Percentiles rank a stretch among this genome's conserved stretches.
These are phyloP conservation scores for Lotus japonicus DNA, from an alignment of 306 rosid species.

Conservation along the genomic window DNA sequence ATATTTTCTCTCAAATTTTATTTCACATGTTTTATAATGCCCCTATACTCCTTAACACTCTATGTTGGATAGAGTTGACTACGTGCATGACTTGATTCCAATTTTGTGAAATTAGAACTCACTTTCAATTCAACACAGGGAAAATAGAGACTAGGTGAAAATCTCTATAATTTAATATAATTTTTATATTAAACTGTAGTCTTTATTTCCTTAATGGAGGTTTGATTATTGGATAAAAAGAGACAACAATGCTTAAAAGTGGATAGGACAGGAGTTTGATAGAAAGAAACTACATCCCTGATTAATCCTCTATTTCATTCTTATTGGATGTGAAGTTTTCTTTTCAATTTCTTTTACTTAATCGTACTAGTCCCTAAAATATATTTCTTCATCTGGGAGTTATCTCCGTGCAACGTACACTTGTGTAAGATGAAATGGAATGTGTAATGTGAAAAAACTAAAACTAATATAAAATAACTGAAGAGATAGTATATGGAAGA, in stretches of 20 bases:
- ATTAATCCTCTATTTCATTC: neutral
- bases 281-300: neutral
- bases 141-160: neutral
- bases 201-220: neutral
- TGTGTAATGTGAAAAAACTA: neutral
- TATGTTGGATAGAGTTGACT: neutral
- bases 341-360: neutral
- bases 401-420: neutral
- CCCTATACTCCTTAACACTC: neutral
- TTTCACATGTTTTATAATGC: neutral
- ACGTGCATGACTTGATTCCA: neutral
- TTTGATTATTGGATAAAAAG: conserved; percentile 12
- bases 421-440: conserved; percentile 4
- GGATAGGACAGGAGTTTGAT: neutral
- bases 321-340: neutral
- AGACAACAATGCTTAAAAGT: neutral
- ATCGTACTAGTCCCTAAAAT: conserved; percentile 5
- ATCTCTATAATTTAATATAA: neutral
- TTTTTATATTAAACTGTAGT: neutral
- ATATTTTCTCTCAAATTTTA: conserved; percentile 25
- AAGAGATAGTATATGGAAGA: neutral
- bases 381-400: conserved; percentile 7
- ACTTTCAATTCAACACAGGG: conserved; percentile 1
- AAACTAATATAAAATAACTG: neutral
- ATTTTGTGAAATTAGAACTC: neutral